Conservation (phyloP, 495 filamentous ascomycete genomes). For the Polyplosphaeria fusca region DNA sequence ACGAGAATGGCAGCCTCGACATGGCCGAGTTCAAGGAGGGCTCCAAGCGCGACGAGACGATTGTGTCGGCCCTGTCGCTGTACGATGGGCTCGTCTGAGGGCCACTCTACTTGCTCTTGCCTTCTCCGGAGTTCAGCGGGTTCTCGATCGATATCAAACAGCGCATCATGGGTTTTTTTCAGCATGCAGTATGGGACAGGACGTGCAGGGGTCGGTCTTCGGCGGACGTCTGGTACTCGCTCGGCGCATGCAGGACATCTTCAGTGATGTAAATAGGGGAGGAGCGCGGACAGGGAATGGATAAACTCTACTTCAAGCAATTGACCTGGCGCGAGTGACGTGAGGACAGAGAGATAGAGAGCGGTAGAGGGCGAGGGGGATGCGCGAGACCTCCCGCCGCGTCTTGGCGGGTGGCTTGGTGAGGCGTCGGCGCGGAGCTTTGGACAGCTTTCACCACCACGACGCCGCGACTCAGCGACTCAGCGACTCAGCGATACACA, state of each 20-base stretch:
- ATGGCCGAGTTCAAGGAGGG: constrained; percentile 99
- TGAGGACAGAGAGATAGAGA: too few relatives aligned
- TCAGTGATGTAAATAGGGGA: constrained; percentile 22
- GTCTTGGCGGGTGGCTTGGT: background rate
- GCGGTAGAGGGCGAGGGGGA: too few relatives aligned
- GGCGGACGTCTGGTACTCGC: constrained; percentile 7
- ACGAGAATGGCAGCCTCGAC: constrained; percentile 90
- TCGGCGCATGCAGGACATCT: constrained; percentile 23
- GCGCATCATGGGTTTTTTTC: constrained; percentile 28
- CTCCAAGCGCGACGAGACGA: constrained; percentile 98
- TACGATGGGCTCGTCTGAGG: constrained; percentile 88
- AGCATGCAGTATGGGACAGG: constrained; percentile 9
- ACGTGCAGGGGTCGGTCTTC: background rate
- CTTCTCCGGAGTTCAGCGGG: constrained; percentile 21
- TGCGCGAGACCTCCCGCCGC: too few relatives aligned
- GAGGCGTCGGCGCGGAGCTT: background rate
- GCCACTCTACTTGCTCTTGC: constrained; percentile 4
- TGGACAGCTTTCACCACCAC: constrained; percentile 21
- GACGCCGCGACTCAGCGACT: too few relatives aligned
- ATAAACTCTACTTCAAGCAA: too few relatives aligned
- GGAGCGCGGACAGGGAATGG: too few relatives aligned
- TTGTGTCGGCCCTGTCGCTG: constrained; percentile 91
- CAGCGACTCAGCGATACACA: too few relatives aligned
- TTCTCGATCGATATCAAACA: constrained; percentile 31
- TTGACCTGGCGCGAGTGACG: too few relatives aligned